Evolutionary conservation across 202 grass and related monocot genomes (phyloP), one percentile per base, ranked within the genome.

Genomic region (Schoenoplectus tabernaemontani): DNA sequence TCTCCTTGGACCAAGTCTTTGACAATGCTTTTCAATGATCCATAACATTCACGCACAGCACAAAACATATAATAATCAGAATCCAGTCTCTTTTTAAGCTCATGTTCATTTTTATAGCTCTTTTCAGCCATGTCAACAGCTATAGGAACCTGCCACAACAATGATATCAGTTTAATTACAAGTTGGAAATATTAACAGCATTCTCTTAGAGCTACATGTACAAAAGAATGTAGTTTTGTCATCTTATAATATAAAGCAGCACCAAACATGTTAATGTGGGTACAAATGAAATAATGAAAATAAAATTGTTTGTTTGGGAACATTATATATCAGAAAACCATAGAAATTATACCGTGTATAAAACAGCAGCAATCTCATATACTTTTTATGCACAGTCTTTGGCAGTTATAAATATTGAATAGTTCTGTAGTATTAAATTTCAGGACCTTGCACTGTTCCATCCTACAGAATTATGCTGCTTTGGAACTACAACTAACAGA

Each of bases 91-190:
- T 91, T 93, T 85, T 73, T 87, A 64, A 97, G 83, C 82, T 93
- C 93, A 71, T 66, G 15, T 9, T 93, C 90, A 58, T 91, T 91
- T 24, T 84, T 66, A 33, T 89, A 87, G 79, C 88, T 89, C 83
- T 93, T 90, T 83, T 89, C 93, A 54, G 93, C 93, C 90, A 97
- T 97, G 82, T 97, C 88, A 81, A 97, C 81, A 57, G 91, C 91
- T 93, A 97, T 93, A 2, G 91, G 91, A 43, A 97, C 78, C 94
- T 97, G 82, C 87, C 33, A 86, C 53, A 48, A 91, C 48, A 54
- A 65, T 54, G 83, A 83, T 77, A 78, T 77, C 23, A 51, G 26
- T 54, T 72, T 34, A 74, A 24, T 53, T 34, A 47, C 15, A 53
- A 28, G 53, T 74, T 19, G 1, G 26, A 54, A 53, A 54, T 51